Percentiles rank a stretch among this genome's conserved stretches.
phyloP scores from a whole-genome alignment of 805 yeast genomes.

The Maudiozyma saulgeensis region DNA sequence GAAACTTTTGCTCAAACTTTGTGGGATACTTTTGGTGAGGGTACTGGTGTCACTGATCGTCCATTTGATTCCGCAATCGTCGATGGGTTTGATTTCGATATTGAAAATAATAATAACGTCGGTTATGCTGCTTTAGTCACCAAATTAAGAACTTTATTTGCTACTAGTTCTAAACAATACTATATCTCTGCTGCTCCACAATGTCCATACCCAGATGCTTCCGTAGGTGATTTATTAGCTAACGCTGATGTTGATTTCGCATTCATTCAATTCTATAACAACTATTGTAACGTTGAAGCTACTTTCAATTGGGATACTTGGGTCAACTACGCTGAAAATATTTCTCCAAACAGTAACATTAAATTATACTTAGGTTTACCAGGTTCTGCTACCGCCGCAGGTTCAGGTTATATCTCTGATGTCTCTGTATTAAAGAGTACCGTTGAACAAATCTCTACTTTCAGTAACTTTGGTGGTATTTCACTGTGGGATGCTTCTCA shows the following conservation, averaged over 20 bases:
- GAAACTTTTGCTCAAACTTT: slow-evolving; percentile 47
- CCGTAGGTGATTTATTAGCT: slow-evolving; percentile 47
- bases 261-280: slow-evolving; percentile 85
- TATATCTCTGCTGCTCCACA: slow-evolving; percentile 88
- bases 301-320: slow-evolving; percentile 67
- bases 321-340: slow-evolving; percentile 48
- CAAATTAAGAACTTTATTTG: slow-evolving; percentile 43
- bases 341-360: slow-evolving; percentile 59
- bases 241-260: slow-evolving; percentile 66
- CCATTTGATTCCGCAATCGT: slow-evolving; percentile 66
- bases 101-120: slow-evolving; percentile 51
- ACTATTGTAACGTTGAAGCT: slow-evolving; percentile 51
- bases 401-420: slow-evolving; percentile 51
- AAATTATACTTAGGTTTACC: slow-evolving; percentile 72
- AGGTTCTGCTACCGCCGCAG: slow-evolving; percentile 49
- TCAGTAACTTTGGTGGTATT: slow-evolving; percentile 73
- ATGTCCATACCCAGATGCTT: slow-evolving; percentile 78
- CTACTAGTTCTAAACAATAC: slow-evolving; percentile 47
- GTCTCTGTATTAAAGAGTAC: slow-evolving; percentile 31
- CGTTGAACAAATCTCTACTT: slow-evolving; percentile 65
- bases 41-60: slow-evolving; percentile 44
- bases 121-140: slow-evolving; percentile 63
- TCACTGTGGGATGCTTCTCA: slow-evolving; percentile 89
- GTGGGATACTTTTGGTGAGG: slow-evolving; percentile 58
- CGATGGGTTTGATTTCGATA: slow-evolving; percentile 92